Conservation (phyloP, 805 yeast species). For the Phaffomyces thermotolerans region DNA sequence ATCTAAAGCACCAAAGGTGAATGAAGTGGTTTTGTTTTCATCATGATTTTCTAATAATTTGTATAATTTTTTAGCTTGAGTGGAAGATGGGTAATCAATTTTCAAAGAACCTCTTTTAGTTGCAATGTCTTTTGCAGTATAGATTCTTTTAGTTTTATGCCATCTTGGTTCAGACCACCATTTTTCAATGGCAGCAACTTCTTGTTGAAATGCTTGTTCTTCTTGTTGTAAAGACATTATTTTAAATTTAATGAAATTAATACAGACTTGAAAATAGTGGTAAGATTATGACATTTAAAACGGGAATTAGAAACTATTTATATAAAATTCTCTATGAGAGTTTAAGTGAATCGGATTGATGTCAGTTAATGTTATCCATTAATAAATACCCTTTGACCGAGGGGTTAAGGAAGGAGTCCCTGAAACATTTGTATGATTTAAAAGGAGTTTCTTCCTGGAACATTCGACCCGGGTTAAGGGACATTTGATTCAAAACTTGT, state of each 20-base stretch:
- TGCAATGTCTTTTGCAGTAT: conserved; percentile 84
- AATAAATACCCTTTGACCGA: background rate
- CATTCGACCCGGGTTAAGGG: background rate
- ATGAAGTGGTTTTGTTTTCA: conserved; percentile 63
- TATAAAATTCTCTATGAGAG: background rate
- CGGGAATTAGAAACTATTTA: conserved; percentile 1
- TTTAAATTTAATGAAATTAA: background rate
- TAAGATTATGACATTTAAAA: no score
- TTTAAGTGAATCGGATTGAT: background rate
- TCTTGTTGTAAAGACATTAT: conserved; percentile 14
- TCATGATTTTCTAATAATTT: conserved; percentile 65
- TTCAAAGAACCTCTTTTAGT: conserved; percentile 77
- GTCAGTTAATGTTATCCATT: background rate
- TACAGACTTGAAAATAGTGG: background rate
- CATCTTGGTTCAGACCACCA: conserved; percentile 98
- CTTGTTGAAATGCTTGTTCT: conserved; percentile 27
- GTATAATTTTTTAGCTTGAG: conserved; percentile 78
- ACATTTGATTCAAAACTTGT: no score
- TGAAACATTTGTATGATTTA: no score
- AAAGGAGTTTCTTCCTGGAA: background rate
- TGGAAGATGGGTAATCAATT: conserved; percentile 66
- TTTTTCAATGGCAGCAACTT: conserved; percentile 63
- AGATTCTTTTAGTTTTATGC: conserved; percentile 80
- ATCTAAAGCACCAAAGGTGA: conserved; percentile 93
- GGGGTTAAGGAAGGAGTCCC: background rate